Base-by-base conservation (phyloP, 2,329 filamentous ascomycete species). In the Ophiostoma australiae region DNA sequence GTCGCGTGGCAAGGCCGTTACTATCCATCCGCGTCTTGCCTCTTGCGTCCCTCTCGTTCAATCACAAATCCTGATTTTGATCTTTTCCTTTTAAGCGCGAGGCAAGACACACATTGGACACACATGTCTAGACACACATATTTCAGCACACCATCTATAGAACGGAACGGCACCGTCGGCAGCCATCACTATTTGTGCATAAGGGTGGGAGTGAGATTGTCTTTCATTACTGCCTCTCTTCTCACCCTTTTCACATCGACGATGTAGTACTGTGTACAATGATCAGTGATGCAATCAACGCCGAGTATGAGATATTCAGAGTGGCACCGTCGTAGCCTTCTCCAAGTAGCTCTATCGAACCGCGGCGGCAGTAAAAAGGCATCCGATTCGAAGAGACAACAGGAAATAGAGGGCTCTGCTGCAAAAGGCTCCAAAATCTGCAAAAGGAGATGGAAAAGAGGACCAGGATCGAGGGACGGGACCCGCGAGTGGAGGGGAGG, bases 371-470 rank as follows among this genome's bases (percentile, higher is more conserved):
- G 11, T 33, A 20, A 27, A 63, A 63, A 63, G 58, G 13, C 27
- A 58, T 63, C 58, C 58, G 58, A 63, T 63, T 63, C 58, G 58
- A 63, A 63, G 58, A 63, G 41, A 66, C 61, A 37, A 37, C 17
- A 37, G 61, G 31, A 20, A 35, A 13, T 58, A 27, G 27, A 63
- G 27, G n/a, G 11, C 52, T 27, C 23, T 15, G n/a, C 13, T 63
- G 27, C 58, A 33, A 63, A 33, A 7, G 5, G 39, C 39, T 41
- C 11, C 39, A 41, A 41, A 15, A 41, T n/a, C n/a, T n/a, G n/a
- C n/a, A n/a, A n/a, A n/a, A n/a, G n/a, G 39, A 41, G 13, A 63
- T 63, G 15, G 23, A 66, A n/a, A 66, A 39, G 61, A 39, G 33
- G 63, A 35, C 33, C 58, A 63, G n/a, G 52, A 27, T 58, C 52